These are phyloP conservation scores for Monascus purpureus DNA, from an alignment of 495 filamentous ascomycete genomes.

Conservation along the genomic window DNA sequence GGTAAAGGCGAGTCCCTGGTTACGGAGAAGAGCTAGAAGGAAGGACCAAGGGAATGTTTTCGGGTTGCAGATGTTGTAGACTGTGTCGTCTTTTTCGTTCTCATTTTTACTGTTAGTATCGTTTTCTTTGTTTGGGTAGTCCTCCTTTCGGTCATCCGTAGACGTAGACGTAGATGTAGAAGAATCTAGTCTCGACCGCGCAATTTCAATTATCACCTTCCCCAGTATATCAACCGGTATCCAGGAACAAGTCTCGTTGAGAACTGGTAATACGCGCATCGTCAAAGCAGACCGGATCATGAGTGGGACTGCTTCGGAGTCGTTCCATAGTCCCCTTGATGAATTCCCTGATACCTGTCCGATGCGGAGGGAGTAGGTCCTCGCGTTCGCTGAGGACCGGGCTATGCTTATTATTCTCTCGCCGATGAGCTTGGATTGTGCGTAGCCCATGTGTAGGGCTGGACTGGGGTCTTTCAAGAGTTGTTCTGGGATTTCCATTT, in stretches of 20 bases:
- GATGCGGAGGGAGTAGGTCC: conserved; percentile 37
- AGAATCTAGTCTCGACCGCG: conserved; percentile 1
- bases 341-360: conserved; percentile 46
- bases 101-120: not conserved
- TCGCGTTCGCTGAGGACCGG: conserved; percentile 17
- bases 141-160: not conserved
- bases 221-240: conserved; percentile 44
- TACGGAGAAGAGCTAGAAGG: conserved; percentile 30
- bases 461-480: conserved; percentile 21
- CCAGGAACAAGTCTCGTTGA: conserved; percentile 36
- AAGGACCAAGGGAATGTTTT: conserved; percentile 36
- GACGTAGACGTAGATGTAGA: not conserved
- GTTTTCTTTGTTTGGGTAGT: not conserved
- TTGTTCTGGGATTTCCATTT: conserved; percentile 24
- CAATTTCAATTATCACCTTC: conserved; percentile 31
- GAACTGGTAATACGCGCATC: conserved; percentile 31
- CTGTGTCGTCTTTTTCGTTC: conserved; percentile 15
- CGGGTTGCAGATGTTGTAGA: conserved; percentile 42
- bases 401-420: conserved; percentile 36
- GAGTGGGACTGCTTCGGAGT: conserved; percentile 40
- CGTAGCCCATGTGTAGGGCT: conserved; percentile 41
- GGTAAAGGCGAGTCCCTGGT: conserved; percentile 32
- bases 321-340: conserved; percentile 43
- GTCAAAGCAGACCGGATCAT: conserved; percentile 40
- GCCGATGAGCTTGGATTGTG: conserved; percentile 40